phyloP scores from a whole-genome alignment of 2,329 filamentous ascomycete species.

The Ophiostoma ulmi region DNA sequence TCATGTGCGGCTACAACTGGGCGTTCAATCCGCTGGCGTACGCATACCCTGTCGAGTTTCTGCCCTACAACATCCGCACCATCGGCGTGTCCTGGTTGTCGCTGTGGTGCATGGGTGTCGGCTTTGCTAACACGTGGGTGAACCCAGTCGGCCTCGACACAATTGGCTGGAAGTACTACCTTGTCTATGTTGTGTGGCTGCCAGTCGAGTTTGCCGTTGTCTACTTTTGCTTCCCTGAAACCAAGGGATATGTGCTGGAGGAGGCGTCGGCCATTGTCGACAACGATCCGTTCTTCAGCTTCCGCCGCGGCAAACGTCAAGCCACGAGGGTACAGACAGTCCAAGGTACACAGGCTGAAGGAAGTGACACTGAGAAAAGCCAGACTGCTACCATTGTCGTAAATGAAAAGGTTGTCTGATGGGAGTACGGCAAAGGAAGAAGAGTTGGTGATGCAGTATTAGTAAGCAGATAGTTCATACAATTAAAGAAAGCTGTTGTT shows the following conservation, averaged over 20 bases:
- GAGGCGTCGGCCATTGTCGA: slow-evolving; percentile 12
- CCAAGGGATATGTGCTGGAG: slow-evolving; percentile 22
- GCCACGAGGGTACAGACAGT: too few species aligned
- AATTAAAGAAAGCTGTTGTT: too few species aligned
- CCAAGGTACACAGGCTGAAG: too few species aligned
- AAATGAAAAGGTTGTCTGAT: too few species aligned
- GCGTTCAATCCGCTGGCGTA: slow-evolving; percentile 33
- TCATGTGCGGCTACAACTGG: slow-evolving; percentile 11
- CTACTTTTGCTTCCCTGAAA: slow-evolving; percentile 26
- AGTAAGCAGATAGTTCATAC: too few species aligned
- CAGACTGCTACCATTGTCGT: too few species aligned
- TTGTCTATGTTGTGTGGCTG: slow-evolving; percentile 26
- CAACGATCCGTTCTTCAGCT: too few species aligned
- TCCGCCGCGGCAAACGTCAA: too few species aligned
- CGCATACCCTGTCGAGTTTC: slow-evolving; percentile 27
- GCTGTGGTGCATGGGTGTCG: neutral
- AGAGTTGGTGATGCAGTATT: too few species aligned
- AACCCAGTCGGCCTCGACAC: slow-evolving; percentile 28
- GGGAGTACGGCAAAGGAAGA: too few species aligned
- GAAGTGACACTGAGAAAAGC: too few species aligned
- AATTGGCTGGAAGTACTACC: slow-evolving; percentile 29
- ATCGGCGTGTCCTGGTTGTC: slow-evolving; percentile 17
- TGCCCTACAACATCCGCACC: slow-evolving; percentile 23
- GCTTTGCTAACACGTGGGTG: slow-evolving; percentile 16
- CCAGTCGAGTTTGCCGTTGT: slow-evolving; percentile 31